Base-by-base conservation (phyloP, 108 stramenopile genomes). In the Cyclotella choctawhatcheeana region DNA sequence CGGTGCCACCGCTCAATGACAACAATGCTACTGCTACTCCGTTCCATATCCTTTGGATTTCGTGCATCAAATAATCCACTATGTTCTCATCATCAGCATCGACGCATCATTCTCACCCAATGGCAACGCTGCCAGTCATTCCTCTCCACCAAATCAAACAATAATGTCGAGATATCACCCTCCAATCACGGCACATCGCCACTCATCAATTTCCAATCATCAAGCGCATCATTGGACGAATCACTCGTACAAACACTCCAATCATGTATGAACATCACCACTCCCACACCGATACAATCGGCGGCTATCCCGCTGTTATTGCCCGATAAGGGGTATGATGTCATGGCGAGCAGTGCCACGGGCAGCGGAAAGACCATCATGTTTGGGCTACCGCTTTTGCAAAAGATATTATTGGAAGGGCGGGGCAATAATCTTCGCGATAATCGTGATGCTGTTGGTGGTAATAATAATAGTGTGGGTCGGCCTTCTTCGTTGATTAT, bases 201-300 rank as follows among this genome's bases (percentile, higher is more conserved):
- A 17, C 18, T 65, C 8, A 29, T 17, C 26, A 22, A 25, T 30
- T 65, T 65, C 27, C 37, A 18, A 25, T n/a, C n/a, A n/a, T n/a
- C n/a, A n/a, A n/a, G n/a, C 29, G n/a, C 8, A 27, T 44, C 43
- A 20, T 45, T 48, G 20, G 64, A 65, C 21, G 30, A 26, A 0
- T 25, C 44, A 34, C 21, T 65, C 47, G 30, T 21, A 21, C 10
- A 43, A 0, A 65, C 64, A 30, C 43, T 65, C 22, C 3, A 40
- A 54, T 34, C 30, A 10, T 29, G 21, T 3, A 0, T 14, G 33
- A 67, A 67, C 31, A 52, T 52, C 18, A 52, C 66, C 13, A 33
- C 18, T n/a, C 76, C 81, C 21, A 82, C 81, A 16, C 75, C 81
- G 16, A 82, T 82, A 21, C 81, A 82, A 58, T 34, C 64, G 2